Evolutionary conservation across 805 yeast genomes (phyloP), one percentile per base, ranked within the genome.

Genomic region (Candida andamanensis): DNA sequence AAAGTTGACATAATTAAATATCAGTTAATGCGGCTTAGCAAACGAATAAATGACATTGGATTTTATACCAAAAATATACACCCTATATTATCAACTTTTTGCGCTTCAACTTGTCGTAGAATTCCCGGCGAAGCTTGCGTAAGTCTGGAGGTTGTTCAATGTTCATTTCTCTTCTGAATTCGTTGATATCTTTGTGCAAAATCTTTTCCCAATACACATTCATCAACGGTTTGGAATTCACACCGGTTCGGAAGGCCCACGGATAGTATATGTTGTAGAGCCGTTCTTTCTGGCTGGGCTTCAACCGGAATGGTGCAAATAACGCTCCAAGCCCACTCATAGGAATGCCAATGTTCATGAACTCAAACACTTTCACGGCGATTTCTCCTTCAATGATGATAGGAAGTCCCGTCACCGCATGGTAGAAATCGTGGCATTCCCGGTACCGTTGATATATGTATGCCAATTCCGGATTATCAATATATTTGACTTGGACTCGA

Each of bases 371-470:
- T 57, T 92, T 92, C 13, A 92, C 81, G 0, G 96, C 86, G 32
- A 92, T 80, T 52, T 92, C 98, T n/a, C 98, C 98, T 51, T 92
- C 97, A 42, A 92, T 75, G 26, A 84, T 80, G 28, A 89, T 84
- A 0, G 97, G 97, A 30, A 85, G 67, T 11, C 94, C 90, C 0
- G 94, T 82, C 17, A 92, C 69, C 1, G 97, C 85, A 52, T 92
- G 98, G 52, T 87, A 90, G 50, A 92, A 92, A 52, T 92, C 98
- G 50, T 92, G 98, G 52, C 96, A 89, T 54, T 92, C 97, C 32
- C 98, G 74, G 54, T 90, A 92, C 46, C 98, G 66, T 54, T 86
- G 94, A 66, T 79, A 86, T n/a, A 90, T 81, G 51, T 81, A 92
- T 1, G 96, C 96, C 44, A 85, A 73, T 48, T 86, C 94, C 26